These are phyloP conservation scores for Bacterosira constricta DNA, from an alignment of 108 stramenopile genomes.

Conservation along the genomic window DNA sequence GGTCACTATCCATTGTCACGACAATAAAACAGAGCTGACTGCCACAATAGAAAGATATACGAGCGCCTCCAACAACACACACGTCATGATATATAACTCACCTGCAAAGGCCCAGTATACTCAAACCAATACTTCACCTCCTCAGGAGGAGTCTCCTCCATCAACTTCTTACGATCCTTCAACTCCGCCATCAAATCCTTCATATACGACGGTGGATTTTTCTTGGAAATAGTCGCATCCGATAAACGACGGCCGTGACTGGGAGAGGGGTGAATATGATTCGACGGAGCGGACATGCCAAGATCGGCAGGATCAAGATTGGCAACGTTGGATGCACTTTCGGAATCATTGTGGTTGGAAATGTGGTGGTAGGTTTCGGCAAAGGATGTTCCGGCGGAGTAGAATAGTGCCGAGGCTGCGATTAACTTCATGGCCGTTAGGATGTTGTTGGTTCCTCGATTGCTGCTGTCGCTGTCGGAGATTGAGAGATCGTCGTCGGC, in stretches of 20 bases:
- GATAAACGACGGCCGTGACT: constrained; percentile 23
- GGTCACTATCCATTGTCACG: too few species aligned
- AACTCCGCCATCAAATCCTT: constrained; percentile 67
- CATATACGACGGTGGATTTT: constrained; percentile 72
- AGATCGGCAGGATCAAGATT: not conserved
- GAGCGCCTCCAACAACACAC: too few species aligned
- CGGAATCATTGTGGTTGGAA: not conserved
- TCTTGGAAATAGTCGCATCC: constrained; percentile 14
- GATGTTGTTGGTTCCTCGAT: constrained; percentile 8
- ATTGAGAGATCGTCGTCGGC: not conserved
- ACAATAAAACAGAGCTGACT: too few species aligned
- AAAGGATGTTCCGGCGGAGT: constrained; percentile 40
- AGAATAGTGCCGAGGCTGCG: constrained; percentile 45
- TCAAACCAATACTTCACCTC: constrained; percentile 94
- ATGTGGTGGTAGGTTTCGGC: constrained; percentile 31
- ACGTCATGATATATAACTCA: constrained; percentile 40
- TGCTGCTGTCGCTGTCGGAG: not conserved
- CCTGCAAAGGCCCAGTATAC: constrained; percentile 87
- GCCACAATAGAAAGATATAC: too few species aligned
- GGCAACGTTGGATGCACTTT: not conserved
- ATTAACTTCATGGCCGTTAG: constrained; percentile 32
- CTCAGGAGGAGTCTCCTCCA: constrained; percentile 85
- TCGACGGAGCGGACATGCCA: constrained; percentile 16
- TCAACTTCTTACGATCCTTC: constrained; percentile 73
- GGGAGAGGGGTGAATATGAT: constrained; percentile 17